These are phyloP conservation scores for Populus hybrid DNA, from an alignment of 441 rosid genomes.

Conservation along the genomic window DNA sequence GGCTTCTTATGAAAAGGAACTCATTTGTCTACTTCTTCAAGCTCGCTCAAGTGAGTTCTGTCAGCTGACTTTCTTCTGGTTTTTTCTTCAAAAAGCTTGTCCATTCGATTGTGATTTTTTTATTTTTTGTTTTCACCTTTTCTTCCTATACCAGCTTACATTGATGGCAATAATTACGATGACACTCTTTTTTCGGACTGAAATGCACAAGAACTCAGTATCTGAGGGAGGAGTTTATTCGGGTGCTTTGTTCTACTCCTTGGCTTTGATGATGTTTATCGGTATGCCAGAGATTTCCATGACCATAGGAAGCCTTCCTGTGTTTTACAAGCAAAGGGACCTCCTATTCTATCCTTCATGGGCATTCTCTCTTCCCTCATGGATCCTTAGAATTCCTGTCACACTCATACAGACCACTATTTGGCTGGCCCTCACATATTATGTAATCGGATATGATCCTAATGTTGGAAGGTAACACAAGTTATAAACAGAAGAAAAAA, in stretches of 20 bases:
- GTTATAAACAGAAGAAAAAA: background rate
- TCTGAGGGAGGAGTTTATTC: constrained; percentile 54
- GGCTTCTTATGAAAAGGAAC: constrained; percentile 68
- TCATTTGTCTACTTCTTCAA: constrained; percentile 39
- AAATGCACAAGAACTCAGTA: constrained; percentile 53
- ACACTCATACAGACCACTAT: constrained; percentile 56
- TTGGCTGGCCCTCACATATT: constrained; percentile 66
- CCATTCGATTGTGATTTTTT: background rate
- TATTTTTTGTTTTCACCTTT: background rate
- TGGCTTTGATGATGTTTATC: constrained; percentile 57
- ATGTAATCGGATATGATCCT: constrained; percentile 75
- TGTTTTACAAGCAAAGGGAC: constrained; percentile 80
- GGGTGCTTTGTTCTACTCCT: constrained; percentile 67
- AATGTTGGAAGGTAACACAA: constrained; percentile 49
- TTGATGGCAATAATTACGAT: constrained; percentile 43
- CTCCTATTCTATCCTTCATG: constrained; percentile 72
- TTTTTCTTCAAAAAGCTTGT: background rate
- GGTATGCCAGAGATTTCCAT: constrained; percentile 69
- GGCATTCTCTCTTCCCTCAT: constrained; percentile 68
- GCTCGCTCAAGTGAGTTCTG: constrained; percentile 48
- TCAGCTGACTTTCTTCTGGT: background rate
- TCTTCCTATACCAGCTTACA: constrained; percentile 36
- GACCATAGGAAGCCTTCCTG: constrained; percentile 73
- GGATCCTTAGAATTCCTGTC: constrained; percentile 73
- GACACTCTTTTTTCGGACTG: constrained; percentile 66